Conservation (phyloP, 164 flowering plant species). For the Nelumbo lutea region DNA sequence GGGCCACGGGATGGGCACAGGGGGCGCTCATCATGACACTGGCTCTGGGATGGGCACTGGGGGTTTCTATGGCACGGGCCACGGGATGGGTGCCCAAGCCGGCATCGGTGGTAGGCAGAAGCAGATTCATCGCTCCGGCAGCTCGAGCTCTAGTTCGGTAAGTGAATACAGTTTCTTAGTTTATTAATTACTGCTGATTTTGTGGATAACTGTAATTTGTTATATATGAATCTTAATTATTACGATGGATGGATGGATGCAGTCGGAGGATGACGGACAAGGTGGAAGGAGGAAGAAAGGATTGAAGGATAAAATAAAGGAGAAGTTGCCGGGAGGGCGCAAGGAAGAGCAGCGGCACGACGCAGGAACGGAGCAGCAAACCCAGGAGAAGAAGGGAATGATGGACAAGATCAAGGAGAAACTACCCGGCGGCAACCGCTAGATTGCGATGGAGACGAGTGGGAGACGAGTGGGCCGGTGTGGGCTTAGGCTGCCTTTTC, state of each 20-base stretch:
- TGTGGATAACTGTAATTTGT: too few relatives aligned
- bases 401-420: slow-evolving; percentile 77
- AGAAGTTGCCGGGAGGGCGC: slow-evolving; percentile 41
- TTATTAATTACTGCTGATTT: neutral
- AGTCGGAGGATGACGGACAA: slow-evolving; percentile 69
- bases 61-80: neutral
- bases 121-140: slow-evolving; percentile 48
- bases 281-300: slow-evolving; percentile 75
- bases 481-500: neutral
- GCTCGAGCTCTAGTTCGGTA: slow-evolving; percentile 63
- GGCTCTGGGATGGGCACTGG: neutral
- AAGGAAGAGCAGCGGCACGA: slow-evolving; percentile 7
- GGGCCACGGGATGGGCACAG: neutral
- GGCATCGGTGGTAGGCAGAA: slow-evolving; percentile 1
- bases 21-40: slow-evolving; percentile 1
- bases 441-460: neutral
- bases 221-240: neutral
- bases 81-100: neutral
- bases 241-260: neutral
- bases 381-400: slow-evolving; percentile 60
- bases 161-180: slow-evolving; percentile 5
- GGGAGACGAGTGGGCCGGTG: too few relatives aligned
- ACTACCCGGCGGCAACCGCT: slow-evolving; percentile 37
- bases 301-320: slow-evolving; percentile 52
- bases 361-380: slow-evolving; percentile 14